Base-by-base conservation (phyloP, 306 rosid species). In the Purshia tridentata region DNA sequence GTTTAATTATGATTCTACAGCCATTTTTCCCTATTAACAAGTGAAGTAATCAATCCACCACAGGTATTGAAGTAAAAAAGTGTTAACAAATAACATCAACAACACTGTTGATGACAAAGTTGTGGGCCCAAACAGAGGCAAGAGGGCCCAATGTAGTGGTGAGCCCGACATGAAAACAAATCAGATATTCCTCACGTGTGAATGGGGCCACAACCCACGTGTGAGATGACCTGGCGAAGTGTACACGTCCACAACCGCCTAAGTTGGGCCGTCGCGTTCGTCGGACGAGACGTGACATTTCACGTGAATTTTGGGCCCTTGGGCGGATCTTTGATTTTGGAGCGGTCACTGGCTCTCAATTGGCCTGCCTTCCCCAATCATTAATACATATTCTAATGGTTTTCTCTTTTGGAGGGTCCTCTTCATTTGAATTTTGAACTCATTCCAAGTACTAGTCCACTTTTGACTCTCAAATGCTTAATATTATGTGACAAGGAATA, bases 121-220 rank as follows among this genome's bases (percentile, higher is more conserved):
- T 0, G 9, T 54, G 85, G 89, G 86, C 80, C 76, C 66, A 8
- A 42, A 62, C 47, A 12, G 45, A 63, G 69, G 16, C 67, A 61
- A 16, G 19, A 63, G 68, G 44, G 70, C 72, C 61, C 63, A 72
- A 23, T 62, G 10, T 39, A n/a, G 70, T 39, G n/a, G 70, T 3
- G 84, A 81, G 73, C 80, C 92, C 86, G 82, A 74, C 88, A 82
- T 39, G 77, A 77, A 77, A 83, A 76, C 82, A 70, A 54, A 18
- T 77, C 57, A 18, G 78, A 77, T 22, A 82, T 59, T 48, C 73
- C 72, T 77, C 93, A 88, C 96, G 88, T 85, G 91, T 62, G 88
- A 80, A 72, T 68, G 81, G 83, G 77, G 62, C 61, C 86, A 76
- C 91, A 85, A 47, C 61, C 72, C 86, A 86, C 89, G 89, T 80